A percentile compares a stretch with the other conserved stretches of the same genome.
Evolutionary conservation across 192 early-diverging fungal genomes (phyloP).

Genomic region (Rhizophagus prolifer): DNA sequence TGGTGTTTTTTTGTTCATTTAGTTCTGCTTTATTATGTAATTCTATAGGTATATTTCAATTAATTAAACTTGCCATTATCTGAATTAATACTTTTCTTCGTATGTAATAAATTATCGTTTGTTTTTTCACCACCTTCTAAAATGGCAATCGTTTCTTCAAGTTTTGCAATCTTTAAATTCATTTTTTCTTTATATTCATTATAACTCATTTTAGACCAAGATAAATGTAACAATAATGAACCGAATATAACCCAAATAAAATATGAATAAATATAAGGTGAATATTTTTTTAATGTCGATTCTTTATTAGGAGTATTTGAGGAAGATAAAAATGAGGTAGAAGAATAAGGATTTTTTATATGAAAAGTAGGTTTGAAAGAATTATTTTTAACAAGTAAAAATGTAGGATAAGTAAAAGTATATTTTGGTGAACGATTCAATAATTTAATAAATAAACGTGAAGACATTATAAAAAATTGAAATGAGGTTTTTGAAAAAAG

Average conservation of each 20-base stretch:
- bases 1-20: neutral
- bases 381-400: neutral
- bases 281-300: neutral
- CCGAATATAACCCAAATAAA: neutral
- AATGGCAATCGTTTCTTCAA: neutral
- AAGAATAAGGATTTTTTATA: neutral
- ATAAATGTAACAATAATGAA: neutral
- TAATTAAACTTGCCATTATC: neutral
- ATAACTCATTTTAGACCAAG: neutral
- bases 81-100: neutral
- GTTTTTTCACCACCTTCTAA: neutral
- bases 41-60: neutral
- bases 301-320: neutral
- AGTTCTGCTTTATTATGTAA: neutral
- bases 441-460: neutral
- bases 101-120: neutral
- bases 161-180: neutral
- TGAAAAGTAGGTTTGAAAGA: neutral
- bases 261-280: neutral
- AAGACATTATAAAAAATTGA: neutral
- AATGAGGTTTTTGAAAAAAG: too few species aligned
- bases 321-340: neutral
- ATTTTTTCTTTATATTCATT: slow-evolving; percentile 3
- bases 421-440: neutral
- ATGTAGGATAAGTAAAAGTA: neutral